Evolutionary conservation across 2,329 filamentous ascomycete genomes (phyloP).

Genomic region (Colletotrichum sp.): DNA sequence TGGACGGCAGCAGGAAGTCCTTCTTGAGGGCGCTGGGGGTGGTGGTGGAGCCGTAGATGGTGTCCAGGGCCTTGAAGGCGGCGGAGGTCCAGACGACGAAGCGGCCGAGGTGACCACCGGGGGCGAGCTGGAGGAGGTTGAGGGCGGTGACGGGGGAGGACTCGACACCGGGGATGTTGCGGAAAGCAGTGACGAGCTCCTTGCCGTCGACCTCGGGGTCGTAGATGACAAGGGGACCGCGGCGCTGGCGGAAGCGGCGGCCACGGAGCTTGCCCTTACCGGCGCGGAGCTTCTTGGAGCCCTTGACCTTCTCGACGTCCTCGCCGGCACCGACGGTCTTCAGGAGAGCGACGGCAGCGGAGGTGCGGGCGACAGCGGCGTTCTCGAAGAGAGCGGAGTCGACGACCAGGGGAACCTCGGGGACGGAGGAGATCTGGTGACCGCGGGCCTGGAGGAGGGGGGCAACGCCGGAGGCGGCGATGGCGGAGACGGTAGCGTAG

Average conservation of each 20-base stretch:
- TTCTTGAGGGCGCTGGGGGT: constrained; percentile 93
- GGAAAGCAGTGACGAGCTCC: constrained; percentile 92
- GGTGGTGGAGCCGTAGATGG: constrained; percentile 94
- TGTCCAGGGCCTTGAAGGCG: constrained; percentile 95
- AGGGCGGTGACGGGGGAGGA: constrained; percentile 91
- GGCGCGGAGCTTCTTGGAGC: constrained; percentile 94
- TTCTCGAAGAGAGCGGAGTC: constrained; percentile 88
- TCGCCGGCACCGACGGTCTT: constrained; percentile 88
- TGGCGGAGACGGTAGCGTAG: constrained; percentile 95
- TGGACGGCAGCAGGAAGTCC: constrained; percentile 96
- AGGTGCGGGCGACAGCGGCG: constrained; percentile 84
- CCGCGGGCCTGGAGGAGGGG: constrained; percentile 96
- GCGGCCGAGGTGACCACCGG: constrained; percentile 97
- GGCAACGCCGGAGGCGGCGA: constrained; percentile 94
- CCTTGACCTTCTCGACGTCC: constrained; percentile 95
- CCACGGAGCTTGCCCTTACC: constrained; percentile 99
- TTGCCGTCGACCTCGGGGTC: constrained; percentile 94
- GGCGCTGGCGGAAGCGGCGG: constrained; percentile 96
- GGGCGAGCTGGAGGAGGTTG: constrained; percentile 98
- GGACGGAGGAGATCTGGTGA: constrained; percentile 89
- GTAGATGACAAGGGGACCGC: constrained; percentile 97
- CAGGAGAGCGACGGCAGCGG: constrained; percentile 84
- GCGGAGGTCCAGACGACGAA: constrained; percentile 99
- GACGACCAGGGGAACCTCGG: constrained; percentile 96
- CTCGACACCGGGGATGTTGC: constrained; percentile 99